A percentile compares a stretch with the other conserved stretches of the same genome.
phyloP scores from a whole-genome alignment of 805 yeast genomes.

The Yarrowia sp. region DNA sequence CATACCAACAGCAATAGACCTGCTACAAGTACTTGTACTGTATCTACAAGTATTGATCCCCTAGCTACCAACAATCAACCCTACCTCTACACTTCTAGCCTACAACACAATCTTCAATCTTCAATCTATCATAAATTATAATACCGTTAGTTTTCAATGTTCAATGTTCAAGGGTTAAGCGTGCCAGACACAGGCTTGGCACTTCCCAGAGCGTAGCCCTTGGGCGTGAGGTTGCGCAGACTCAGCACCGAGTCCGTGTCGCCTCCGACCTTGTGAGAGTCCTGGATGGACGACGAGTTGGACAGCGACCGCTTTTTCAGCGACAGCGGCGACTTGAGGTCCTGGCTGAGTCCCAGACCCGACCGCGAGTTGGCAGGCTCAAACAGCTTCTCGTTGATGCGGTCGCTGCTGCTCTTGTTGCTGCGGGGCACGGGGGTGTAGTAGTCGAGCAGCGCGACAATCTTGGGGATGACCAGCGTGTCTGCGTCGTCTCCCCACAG shows the following conservation, averaged over 20 bases:
- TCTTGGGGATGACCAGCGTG: conserved; percentile 44
- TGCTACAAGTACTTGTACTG: too few species aligned
- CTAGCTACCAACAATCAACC: too few species aligned
- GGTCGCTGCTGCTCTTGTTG: conserved; percentile 17
- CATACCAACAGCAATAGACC: too few species aligned
- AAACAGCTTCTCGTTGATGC: conserved; percentile 1
- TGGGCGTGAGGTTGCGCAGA: conserved; percentile 27
- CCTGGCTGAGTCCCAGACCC: neutral
- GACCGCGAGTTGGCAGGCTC: neutral
- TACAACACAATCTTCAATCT: too few species aligned
- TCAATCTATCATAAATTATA: too few species aligned
- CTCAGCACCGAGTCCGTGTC: conserved; percentile 21
- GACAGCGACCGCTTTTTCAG: conserved; percentile 22
- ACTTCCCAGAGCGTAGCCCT: conserved; percentile 23
- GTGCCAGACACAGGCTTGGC: conserved; percentile 27
- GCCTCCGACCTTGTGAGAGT: conserved; percentile 27
- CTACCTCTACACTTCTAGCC: too few species aligned
- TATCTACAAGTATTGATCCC: too few species aligned
- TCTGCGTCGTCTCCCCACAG: conserved; percentile 82
- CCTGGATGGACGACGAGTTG: conserved; percentile 33
- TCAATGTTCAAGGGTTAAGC: neutral
- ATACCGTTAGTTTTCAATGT: neutral
- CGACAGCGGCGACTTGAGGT: conserved; percentile 24
- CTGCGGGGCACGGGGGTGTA: conserved; percentile 26
- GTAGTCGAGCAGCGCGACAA: conserved; percentile 40